A percentile compares a stretch with the other conserved stretches of the same genome.
Evolutionary conservation across 2,329 filamentous ascomycete species (phyloP).

Genomic region (Hypoxylon sp.): DNA sequence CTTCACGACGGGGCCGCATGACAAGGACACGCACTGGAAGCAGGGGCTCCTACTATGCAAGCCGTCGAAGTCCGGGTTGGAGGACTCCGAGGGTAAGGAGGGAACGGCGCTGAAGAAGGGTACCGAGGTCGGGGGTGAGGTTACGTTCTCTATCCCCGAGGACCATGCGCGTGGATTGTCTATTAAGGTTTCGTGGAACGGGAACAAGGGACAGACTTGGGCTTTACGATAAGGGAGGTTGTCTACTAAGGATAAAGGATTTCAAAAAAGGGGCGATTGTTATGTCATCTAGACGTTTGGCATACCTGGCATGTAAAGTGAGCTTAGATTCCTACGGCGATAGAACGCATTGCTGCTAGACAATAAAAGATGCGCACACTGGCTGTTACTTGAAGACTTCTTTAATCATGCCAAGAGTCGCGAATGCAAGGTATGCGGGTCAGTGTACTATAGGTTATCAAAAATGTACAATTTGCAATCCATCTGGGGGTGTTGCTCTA

Average conservation of each 20-base stretch:
- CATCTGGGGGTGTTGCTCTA: slow-evolving; percentile 15
- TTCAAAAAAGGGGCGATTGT: background rate
- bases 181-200: slow-evolving; percentile 75
- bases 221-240: slow-evolving; percentile 46
- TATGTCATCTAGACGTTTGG: background rate
- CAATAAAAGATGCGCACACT: background rate
- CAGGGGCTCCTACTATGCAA: slow-evolving; percentile 83
- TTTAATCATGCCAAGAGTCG: background rate
- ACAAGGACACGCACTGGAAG: slow-evolving; percentile 89
- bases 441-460: background rate
- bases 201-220: slow-evolving; percentile 64
- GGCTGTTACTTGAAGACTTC: background rate
- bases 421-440: background rate
- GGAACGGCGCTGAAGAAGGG: slow-evolving; percentile 64
- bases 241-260: background rate
- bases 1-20: slow-evolving; percentile 88
- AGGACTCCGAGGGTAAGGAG: background rate
- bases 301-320: background rate
- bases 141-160: slow-evolving; percentile 78
- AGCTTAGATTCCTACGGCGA: background rate
- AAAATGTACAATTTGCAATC: slow-evolving; percentile 27
- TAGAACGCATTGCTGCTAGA: background rate
- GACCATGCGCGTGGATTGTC: slow-evolving; percentile 78
- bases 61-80: slow-evolving; percentile 48
- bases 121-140: slow-evolving; percentile 73